Evolutionary conservation across 345 rosid genomes (phyloP), one percentile per base, ranked within the genome.

Genomic region (Streptanthus diversifolius): DNA sequence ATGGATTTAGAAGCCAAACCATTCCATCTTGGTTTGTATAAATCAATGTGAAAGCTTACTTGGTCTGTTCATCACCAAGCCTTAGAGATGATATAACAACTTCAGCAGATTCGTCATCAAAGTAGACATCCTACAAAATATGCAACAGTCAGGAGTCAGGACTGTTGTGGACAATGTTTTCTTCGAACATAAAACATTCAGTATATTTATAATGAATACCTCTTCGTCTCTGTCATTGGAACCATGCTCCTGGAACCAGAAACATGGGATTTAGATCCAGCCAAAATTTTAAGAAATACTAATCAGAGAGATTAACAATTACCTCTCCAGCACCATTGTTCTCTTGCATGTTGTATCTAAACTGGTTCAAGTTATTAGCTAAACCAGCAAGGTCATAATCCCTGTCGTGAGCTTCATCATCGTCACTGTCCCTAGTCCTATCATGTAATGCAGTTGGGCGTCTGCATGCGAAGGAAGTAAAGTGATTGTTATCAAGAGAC

Each of bases 381-480:
- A 91, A 84, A 72, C 91, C 95, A 44, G 91, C 89, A 78, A 95
- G 90, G 82, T 91, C 97, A 79, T 89, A 95, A 80, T 89, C 96
- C 76, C 96, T 84, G 74, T 91, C 97, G 68, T 85, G 96, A 78
- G 85, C 80, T 61, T 91, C 96, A 49, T 93, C 98, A 56, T 93
- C 99, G 33, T 95, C 99, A 79, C 97, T 91, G 66, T 95, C 99
- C 72, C 90, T 88, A 14, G 91, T 78, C 86, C 98, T 91, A 71
- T 90, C 99, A 73, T 89, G 97, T 80, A 91, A 79, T 18, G 95
- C 93, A 43, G 95, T 90, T n/a, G 99, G 99, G 45, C 96, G 97
- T 66, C 99, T 95, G 90, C 76, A 84, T 12, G 74, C 48, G 13
- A 70, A 47, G 51, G 12, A 40, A 13, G 33, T 18, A 14, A 37